Conservation (phyloP, 1,284 basidiomycete genomes). For the Chondrostereum purpureum region DNA sequence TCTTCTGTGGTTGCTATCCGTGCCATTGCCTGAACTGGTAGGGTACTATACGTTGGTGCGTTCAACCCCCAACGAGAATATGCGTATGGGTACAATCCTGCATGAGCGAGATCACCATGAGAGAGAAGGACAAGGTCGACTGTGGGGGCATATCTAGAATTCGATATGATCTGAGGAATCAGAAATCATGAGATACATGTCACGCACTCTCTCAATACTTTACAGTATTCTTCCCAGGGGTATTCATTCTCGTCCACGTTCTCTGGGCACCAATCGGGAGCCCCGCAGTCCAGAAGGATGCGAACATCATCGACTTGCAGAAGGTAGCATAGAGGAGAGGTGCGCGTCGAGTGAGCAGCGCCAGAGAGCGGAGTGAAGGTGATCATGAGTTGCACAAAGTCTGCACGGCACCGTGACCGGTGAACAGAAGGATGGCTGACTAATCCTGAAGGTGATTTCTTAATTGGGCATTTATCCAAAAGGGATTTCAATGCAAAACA, state of each 20-base stretch:
- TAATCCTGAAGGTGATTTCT: no score
- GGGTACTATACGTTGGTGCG: conserved; percentile 92
- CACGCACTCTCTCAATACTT: conserved; percentile 59
- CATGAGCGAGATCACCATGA: conserved; percentile 85
- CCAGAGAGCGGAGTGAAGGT: conserved; percentile 89
- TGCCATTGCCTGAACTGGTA: conserved; percentile 96
- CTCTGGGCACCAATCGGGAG: conserved; percentile 78
- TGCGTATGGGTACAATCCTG: conserved; percentile 90
- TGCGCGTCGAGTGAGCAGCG: conserved; percentile 62
- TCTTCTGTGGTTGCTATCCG: conserved; percentile 85
- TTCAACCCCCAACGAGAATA: conserved; percentile 82
- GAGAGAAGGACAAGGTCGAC: conserved; percentile 88
- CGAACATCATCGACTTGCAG: conserved; percentile 92
- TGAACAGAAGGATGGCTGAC: no score
- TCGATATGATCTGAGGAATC: conserved; percentile 14
- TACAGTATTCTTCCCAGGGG: conserved; percentile 58
- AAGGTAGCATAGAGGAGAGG: conserved; percentile 73
- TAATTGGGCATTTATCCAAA: no score
- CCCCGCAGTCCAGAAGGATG: conserved; percentile 93
- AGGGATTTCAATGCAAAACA: no score
- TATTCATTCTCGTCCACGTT: conserved; percentile 31
- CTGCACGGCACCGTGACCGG: no score
- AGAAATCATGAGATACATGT: conserved; percentile 4
- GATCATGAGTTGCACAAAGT: conserved; percentile 67
- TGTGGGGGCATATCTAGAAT: conserved; percentile 55